Evolutionary conservation across 2,329 filamentous ascomycete species (phyloP), one percentile per base, ranked within the genome.

Genomic region (Fusarium palustre): DNA sequence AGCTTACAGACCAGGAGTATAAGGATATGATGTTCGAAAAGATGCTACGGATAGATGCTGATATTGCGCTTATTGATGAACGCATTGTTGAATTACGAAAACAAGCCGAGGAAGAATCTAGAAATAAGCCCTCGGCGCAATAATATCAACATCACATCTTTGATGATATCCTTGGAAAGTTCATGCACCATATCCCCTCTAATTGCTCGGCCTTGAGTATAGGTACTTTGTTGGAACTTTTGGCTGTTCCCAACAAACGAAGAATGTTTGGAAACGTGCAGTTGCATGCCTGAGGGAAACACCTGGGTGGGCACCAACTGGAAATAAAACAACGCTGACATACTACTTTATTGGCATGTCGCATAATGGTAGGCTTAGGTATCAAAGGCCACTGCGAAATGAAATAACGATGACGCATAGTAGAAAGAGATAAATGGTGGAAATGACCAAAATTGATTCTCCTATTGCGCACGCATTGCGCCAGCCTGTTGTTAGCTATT

Each of bases 31-130:
- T 96, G 74, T 82, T 85, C 31, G 91, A 94, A 76, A 93, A 90
- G 79, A 80, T 93, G 41, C 77, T 95, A 28, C 85, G 83, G 66
- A 81, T 95, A 5, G 90, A 96, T 69, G 91, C 88, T 1, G 91
- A 95, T 65, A 93, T 96, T 77, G 89, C 92, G 0, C 78, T 96
- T 7, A 83, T 95, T 36, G 92, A 96, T 73, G 92, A 95, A 55
- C 89, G 88, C 74, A 92, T 96, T 70, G 85, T 76, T 2, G 77
- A 79, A 45, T 54, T 83, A 22, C 69, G 66, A 46, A 54, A 72
- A 43, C 62, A 63, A 38, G 59, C 56, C 28, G 30, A 68, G 45
- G 45, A 60, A 33, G 42, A 68, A 45, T 42, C 55, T 47, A 48
- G 34, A 30, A 56, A 66, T 55, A 62, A 39, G 43, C 47, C 58